Evolutionary conservation across 805 yeast genomes (phyloP).

Genomic region (Candida hungchunana): DNA sequence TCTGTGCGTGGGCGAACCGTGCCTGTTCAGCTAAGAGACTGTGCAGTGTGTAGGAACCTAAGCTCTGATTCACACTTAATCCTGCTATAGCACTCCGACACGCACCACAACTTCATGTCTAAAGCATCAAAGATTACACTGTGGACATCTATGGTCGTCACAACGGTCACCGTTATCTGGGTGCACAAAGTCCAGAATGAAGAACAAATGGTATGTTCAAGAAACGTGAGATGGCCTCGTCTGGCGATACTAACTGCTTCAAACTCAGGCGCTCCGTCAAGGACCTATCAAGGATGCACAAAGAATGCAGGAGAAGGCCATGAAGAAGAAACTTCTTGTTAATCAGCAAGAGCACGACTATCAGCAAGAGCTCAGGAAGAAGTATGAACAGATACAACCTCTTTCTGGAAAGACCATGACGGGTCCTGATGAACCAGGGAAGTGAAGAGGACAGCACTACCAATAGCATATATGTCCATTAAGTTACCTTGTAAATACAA

Average conservation of each 20-base stretch:
- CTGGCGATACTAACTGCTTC: slow-evolving; percentile 9
- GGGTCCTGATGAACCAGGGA: slow-evolving; percentile 32
- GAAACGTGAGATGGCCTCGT: neutral
- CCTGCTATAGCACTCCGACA: slow-evolving; percentile 1
- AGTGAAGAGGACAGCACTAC: neutral
- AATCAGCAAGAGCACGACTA: slow-evolving; percentile 64
- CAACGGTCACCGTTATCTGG: slow-evolving; percentile 58
- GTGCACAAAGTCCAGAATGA: slow-evolving; percentile 66
- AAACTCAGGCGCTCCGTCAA: slow-evolving; percentile 54
- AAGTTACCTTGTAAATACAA: too few species aligned
- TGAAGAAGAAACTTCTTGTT: slow-evolving; percentile 28
- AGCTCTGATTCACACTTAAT: too few species aligned
- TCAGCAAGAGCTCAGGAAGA: slow-evolving; percentile 55
- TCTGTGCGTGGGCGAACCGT: too few species aligned
- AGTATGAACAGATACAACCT: slow-evolving; percentile 60
- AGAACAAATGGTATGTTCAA: slow-evolving; percentile 53
- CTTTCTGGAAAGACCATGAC: slow-evolving; percentile 47
- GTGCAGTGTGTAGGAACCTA: too few species aligned
- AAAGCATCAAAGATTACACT: slow-evolving; percentile 75
- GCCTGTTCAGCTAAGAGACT: too few species aligned
- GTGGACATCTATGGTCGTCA: slow-evolving; percentile 49
- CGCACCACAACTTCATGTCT: slow-evolving; percentile 47
- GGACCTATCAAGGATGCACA: slow-evolving; percentile 85
- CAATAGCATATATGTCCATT: too few species aligned
- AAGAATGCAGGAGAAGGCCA: slow-evolving; percentile 34